Percentiles rank a stretch among this genome's conserved stretches.
phyloP scores from a whole-genome alignment of 371 early-diverging fungal genomes.

The Blakeslea trispora region DNA sequence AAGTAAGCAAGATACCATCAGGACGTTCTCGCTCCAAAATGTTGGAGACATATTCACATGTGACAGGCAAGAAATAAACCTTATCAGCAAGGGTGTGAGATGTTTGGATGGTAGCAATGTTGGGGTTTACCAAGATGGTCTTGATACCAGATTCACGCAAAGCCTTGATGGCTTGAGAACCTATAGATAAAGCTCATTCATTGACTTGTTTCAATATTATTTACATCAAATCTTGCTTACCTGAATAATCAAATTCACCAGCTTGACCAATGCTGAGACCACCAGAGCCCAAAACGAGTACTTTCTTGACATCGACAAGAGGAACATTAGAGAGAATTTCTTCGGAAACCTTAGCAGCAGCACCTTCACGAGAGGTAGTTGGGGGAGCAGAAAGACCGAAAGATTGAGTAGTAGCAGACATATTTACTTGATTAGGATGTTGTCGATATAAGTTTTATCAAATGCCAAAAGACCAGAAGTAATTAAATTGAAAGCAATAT shows the following conservation, averaged over 20 bases:
- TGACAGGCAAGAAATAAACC: slow-evolving; percentile 94
- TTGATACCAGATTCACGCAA: slow-evolving; percentile 87
- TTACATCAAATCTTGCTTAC: slow-evolving; percentile 33
- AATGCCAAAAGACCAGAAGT: slow-evolving; percentile 53
- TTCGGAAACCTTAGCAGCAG: slow-evolving; percentile 54
- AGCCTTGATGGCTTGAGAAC: slow-evolving; percentile 95
- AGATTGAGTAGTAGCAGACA: slow-evolving; percentile 14
- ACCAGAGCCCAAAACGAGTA: slow-evolving; percentile 92
- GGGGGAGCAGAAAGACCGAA: slow-evolving; percentile 26
- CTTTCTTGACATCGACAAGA: slow-evolving; percentile 76
- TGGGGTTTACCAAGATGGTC: slow-evolving; percentile 93
- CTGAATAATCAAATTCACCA: slow-evolving; percentile 97
- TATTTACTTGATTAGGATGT: slow-evolving; percentile 50
- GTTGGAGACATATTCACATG: slow-evolving; percentile 87
- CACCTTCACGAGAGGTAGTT: slow-evolving; percentile 33
- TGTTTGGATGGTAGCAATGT: slow-evolving; percentile 98
- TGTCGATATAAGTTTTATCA: slow-evolving; percentile 51
- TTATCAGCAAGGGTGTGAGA: slow-evolving; percentile 88
- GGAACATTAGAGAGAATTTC: slow-evolving; percentile 53
- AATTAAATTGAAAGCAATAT: slow-evolving; percentile 47
- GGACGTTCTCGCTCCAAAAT: slow-evolving; percentile 90
- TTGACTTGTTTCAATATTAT: too few species aligned
- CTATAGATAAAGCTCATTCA: slow-evolving; percentile 30
- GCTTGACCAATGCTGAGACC: slow-evolving; percentile 97
- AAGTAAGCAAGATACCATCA: slow-evolving; percentile 92